Percentiles rank a stretch among this genome's conserved stretches.
Evolutionary conservation across 345 rosid genomes (phyloP).

Genomic region (Combretum micranthum): DNA sequence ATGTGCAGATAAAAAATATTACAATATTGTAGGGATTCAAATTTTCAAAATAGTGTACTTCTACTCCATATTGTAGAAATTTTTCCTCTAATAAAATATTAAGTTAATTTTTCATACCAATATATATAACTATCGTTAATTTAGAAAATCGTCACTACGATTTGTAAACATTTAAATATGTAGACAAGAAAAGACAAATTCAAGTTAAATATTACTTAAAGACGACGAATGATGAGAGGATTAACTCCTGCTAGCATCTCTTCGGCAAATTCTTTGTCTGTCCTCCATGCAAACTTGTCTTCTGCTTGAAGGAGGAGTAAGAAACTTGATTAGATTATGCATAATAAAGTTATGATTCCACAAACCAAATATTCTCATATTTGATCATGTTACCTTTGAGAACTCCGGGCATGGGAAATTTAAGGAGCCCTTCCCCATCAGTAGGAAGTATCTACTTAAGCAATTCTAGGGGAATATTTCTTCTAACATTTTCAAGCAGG

Average conservation of each 20-base stretch:
- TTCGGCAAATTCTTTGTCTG: conserved; percentile 13
- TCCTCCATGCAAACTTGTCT: conserved; percentile 14
- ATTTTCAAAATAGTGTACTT: too few species aligned
- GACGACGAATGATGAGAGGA: conserved; percentile 10
- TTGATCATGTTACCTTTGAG: conserved; percentile 4
- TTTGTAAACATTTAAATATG: too few species aligned
- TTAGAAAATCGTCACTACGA: too few species aligned
- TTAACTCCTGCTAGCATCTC: conserved; percentile 18
- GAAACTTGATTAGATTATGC: not conserved
- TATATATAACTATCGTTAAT: too few species aligned
- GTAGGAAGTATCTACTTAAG: conserved; percentile 2
- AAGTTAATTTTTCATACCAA: too few species aligned
- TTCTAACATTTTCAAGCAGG: conserved; percentile 3
- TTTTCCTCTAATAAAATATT: too few species aligned
- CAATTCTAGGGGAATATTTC: conserved; percentile 8
- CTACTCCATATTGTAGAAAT: too few species aligned
- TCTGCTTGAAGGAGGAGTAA: conserved; percentile 4
- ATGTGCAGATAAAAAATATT: too few species aligned
- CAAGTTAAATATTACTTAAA: too few species aligned
- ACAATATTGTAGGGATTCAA: too few species aligned
- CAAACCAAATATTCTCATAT: not conserved
- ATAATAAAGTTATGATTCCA: not conserved
- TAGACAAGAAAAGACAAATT: too few species aligned
- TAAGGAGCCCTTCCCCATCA: conserved; percentile 11
- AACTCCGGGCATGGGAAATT: conserved; percentile 9